phyloP scores from a whole-genome alignment of 2,329 filamentous ascomycete species.

The Fusarium sp. region DNA sequence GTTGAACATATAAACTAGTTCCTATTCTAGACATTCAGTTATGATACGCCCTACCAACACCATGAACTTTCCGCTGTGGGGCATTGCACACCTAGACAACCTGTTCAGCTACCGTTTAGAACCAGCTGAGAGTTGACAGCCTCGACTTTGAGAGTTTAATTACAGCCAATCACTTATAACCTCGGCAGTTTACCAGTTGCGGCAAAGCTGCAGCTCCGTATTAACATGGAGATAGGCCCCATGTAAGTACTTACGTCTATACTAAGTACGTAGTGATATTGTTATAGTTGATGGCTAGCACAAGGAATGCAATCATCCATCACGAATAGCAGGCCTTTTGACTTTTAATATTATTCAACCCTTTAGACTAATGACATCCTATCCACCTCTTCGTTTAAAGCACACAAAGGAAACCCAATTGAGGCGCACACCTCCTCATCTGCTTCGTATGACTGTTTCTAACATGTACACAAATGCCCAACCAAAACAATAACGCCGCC shows the following conservation, averaged over 20 bases:
- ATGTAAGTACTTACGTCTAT: too few species aligned
- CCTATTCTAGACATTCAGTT: too few species aligned
- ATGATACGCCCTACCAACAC: neutral
- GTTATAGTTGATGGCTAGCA: neutral
- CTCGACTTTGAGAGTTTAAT: neutral
- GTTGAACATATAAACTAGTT: too few species aligned
- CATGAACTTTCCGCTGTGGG: neutral
- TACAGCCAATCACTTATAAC: neutral
- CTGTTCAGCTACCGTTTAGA: constrained; percentile 5
- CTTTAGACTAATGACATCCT: neutral
- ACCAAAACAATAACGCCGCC: constrained; percentile 1
- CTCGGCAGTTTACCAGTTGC: neutral
- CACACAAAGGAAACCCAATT: constrained; percentile 5
- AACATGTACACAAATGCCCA: constrained; percentile 9
- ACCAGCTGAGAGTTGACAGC: neutral
- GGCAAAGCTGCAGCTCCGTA: constrained; percentile 7
- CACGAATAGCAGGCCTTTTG: neutral
- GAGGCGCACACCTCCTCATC: constrained; percentile 13
- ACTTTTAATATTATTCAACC: neutral
- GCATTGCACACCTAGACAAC: neutral
- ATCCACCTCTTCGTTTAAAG: constrained; percentile 6
- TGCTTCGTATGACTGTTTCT: neutral
- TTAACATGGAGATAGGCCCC: neutral
- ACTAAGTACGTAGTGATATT: neutral
- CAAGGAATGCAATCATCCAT: neutral